Conservation (phyloP, 768 basidiomycete genomes). For the Podaxis sp. region DNA sequence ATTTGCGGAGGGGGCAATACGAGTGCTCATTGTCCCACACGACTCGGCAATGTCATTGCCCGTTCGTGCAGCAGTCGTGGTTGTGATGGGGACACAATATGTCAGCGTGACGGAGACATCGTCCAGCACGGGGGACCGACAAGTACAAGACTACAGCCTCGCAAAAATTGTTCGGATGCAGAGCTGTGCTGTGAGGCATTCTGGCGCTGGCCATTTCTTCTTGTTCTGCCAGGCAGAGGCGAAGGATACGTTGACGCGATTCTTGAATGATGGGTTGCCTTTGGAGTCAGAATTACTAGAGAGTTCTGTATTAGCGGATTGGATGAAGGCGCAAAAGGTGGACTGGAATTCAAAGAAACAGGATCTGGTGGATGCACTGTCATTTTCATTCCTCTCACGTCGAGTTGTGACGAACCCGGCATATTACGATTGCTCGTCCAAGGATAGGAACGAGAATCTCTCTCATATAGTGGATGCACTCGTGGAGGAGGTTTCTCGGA, state of each 20-base stretch:
- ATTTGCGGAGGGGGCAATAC: conserved; percentile 76
- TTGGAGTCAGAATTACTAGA: conserved; percentile 79
- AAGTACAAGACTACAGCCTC: conserved; percentile 77
- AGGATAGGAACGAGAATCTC: conserved; percentile 51
- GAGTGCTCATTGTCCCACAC: conserved; percentile 78
- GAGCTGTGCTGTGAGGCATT: conserved; percentile 72
- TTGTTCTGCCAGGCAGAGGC: conserved; percentile 90
- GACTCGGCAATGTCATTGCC: conserved; percentile 92
- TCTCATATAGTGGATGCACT: conserved; percentile 71
- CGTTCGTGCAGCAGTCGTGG: conserved; percentile 74
- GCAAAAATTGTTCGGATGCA: conserved; percentile 92
- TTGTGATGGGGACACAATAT: conserved; percentile 94
- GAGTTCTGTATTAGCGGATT: conserved; percentile 41
- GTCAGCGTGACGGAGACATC: conserved; percentile 34
- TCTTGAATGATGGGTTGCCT: conserved; percentile 86
- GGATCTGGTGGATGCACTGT: conserved; percentile 72
- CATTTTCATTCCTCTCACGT: conserved; percentile 77
- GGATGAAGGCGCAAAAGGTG: conserved; percentile 22
- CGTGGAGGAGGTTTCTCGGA: conserved; percentile 23
- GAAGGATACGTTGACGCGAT: conserved; percentile 76
- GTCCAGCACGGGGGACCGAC: conserved; percentile 54
- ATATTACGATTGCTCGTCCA: conserved; percentile 68
- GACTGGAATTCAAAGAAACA: conserved; percentile 42
- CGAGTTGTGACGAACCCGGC: conserved; percentile 78
- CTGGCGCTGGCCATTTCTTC: conserved; percentile 65